Evolutionary conservation across 352 stramenopile species (phyloP), one percentile per base, ranked within the genome.

Genomic region (Thalassiosira hispida): DNA sequence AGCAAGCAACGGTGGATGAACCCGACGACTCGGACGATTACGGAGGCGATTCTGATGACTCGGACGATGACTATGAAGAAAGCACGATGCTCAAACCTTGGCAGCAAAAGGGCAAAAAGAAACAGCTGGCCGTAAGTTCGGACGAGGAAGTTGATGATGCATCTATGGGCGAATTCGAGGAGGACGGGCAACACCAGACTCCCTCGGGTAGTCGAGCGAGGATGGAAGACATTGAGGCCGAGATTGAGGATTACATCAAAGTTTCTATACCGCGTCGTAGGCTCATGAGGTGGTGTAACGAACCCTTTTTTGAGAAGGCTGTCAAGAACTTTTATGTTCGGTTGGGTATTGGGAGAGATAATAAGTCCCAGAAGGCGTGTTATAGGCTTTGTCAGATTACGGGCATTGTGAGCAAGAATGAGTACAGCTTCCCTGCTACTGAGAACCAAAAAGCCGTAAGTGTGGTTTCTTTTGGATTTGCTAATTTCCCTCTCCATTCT

Each of bases 351-450:
- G 90, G 90, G 52, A 89, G 87, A 69, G 85, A 93, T 49, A 79
- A 83, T 1, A 77, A 89, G 38, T 87, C 84, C 20, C 86, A 93
- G 40, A 90, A 91, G 29, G 47, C 79, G 1, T 92, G 88, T 57
- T 94, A 93, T 72, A 82, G 90, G 59, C 69, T 94, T 16, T 93
- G 87, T 72, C 79, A 79, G 51, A 93, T 94, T 75, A 78, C 86
- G 11, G 84, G 95, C 62, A 97, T 97, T 23, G 94, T 97, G 69
- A 79, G 31, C 35, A 90, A 87, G 65, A 77, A 42, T 23, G 62
- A 81, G 16, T 94, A 94, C 60, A 83, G 69, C 7, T 90, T 94
- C 63, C 84, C 87, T 57, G 25, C 77, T 14, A 59, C 73, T 6
- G 60, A 56, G 38, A 83, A 86, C 22, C 59, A 90, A 69, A 92